These are phyloP conservation scores for Beverwykella pulmonaria DNA, from an alignment of 495 filamentous ascomycete species.

Conservation along the genomic window DNA sequence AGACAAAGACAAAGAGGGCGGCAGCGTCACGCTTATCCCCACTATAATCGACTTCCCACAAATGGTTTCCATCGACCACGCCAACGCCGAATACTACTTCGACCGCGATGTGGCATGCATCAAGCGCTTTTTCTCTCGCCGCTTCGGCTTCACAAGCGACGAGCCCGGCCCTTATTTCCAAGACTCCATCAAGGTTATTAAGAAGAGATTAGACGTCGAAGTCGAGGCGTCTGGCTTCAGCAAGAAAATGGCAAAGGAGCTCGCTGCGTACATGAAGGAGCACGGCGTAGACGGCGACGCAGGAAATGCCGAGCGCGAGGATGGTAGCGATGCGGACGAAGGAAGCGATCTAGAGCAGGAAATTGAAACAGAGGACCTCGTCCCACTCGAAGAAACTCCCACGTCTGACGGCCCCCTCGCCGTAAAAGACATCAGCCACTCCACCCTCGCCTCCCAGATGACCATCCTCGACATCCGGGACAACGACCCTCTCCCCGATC, in stretches of 20 bases:
- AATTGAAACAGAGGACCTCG: not conserved
- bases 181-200: conserved; percentile 76
- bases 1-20: conserved; percentile 2
- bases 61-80: conserved; percentile 94
- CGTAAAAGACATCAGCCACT: not conserved
- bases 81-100: conserved; percentile 92
- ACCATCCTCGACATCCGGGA: conserved; percentile 34
- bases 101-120: conserved; percentile 93
- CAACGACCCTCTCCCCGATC: conserved; percentile 29
- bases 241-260: conserved; percentile 90
- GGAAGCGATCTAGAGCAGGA: conserved; percentile 2
- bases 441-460: conserved; percentile 21
- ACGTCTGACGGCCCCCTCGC: not conserved
- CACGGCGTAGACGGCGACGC: conserved; percentile 63
- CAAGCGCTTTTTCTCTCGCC: conserved; percentile 85
- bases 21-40: conserved; percentile 56
- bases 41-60: conserved; percentile 97
- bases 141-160: conserved; percentile 84
- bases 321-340: conserved; percentile 31
- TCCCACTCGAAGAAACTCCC: not conserved
- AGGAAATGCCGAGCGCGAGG: conserved; percentile 43
- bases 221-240: conserved; percentile 94
- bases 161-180: conserved; percentile 80
- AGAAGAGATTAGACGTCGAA: conserved; percentile 67
- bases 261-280: conserved; percentile 84